phyloP scores from a whole-genome alignment of 177 flowering plant genomes.

The Telopea speciosissima region DNA sequence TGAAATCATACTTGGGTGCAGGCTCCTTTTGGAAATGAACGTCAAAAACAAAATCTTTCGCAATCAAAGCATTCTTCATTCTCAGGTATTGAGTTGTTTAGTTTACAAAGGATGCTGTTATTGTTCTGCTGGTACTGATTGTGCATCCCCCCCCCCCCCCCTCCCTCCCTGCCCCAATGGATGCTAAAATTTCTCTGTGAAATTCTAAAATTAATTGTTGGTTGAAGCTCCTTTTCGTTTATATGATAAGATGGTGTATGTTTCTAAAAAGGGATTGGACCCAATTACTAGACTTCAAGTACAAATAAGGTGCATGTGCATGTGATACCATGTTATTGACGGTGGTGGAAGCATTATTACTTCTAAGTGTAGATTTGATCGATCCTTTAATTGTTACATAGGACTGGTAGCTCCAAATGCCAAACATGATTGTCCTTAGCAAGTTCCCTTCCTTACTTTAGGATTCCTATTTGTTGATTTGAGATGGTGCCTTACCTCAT shows the following conservation, averaged over 20 bases:
- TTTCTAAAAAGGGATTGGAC: neutral
- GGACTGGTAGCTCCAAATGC: too few relatives aligned
- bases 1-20: conserved; percentile 25
- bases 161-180: too few relatives aligned
- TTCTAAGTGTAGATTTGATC: too few relatives aligned
- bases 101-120: neutral
- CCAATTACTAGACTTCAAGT: neutral
- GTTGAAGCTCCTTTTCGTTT: neutral
- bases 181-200: neutral
- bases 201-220: neutral
- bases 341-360: too few relatives aligned
- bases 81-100: conserved; percentile 31
- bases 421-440: too few relatives aligned
- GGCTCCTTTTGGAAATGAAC: conserved; percentile 34
- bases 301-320: neutral
- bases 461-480: too few relatives aligned
- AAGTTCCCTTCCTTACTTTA: too few relatives aligned
- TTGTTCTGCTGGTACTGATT: neutral
- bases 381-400: too few relatives aligned
- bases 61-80: conserved; percentile 20
- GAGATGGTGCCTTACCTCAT: too few relatives aligned
- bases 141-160: too few relatives aligned
- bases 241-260: neutral
- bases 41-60: conserved; percentile 30
- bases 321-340: neutral